Evolutionary conservation across 345 rosid species (phyloP).

Genomic region (Gossypium sturtianum): DNA sequence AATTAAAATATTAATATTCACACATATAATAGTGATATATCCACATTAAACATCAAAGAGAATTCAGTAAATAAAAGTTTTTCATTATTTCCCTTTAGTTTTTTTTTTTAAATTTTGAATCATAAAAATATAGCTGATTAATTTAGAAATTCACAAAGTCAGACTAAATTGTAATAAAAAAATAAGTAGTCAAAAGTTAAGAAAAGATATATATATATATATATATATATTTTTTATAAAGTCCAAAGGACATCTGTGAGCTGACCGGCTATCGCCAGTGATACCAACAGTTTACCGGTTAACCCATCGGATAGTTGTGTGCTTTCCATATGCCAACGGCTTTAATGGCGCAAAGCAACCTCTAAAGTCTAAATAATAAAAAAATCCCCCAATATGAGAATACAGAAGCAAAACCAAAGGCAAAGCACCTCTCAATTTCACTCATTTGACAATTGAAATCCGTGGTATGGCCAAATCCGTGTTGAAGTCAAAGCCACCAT

Average conservation of each 20-base stretch:
- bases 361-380: not conserved
- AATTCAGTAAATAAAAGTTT: too few relatives aligned
- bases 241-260: not conserved
- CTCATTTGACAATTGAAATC: not conserved
- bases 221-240: too few relatives aligned
- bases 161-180: too few relatives aligned
- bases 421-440: not conserved
- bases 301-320: not conserved
- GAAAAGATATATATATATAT: accelerated
- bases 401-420: not conserved
- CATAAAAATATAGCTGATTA: too few relatives aligned
- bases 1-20: too few relatives aligned
- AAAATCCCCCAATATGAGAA: not conserved
- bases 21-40: too few relatives aligned
- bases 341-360: not conserved
- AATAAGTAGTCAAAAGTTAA: not conserved
- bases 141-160: too few relatives aligned
- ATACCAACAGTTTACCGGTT: not conserved
- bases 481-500: conserved; percentile 42
- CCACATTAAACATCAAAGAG: too few relatives aligned
- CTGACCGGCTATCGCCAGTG: conserved; percentile 5
- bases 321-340: conserved; percentile 3
- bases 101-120: too few relatives aligned
- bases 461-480: conserved; percentile 16
- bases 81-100: too few relatives aligned